phyloP scores from a whole-genome alignment of 371 early-diverging fungal species.

The Mortierella sp. region DNA sequence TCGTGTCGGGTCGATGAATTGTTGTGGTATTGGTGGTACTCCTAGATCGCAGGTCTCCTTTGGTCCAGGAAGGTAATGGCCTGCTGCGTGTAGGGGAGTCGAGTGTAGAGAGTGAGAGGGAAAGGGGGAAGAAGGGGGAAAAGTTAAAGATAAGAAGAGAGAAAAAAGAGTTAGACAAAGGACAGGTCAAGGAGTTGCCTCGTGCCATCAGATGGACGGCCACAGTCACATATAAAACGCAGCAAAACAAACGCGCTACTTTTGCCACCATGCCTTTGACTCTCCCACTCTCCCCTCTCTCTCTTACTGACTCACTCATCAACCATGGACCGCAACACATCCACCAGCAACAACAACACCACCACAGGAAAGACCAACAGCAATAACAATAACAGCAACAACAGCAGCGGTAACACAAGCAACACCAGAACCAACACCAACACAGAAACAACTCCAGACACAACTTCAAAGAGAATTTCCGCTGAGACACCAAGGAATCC shows the following conservation, averaged over 20 bases:
- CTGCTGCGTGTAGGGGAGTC: neutral
- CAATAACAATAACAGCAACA: neutral
- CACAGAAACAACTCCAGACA: neutral
- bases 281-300: neutral
- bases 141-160: neutral
- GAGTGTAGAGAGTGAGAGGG: constrained; percentile 4
- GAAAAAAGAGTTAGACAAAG: too few relatives aligned
- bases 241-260: neutral
- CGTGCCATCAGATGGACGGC: too few relatives aligned
- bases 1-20: too few relatives aligned
- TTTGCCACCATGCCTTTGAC: constrained; percentile 11
- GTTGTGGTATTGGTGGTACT: neutral
- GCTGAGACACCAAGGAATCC: neutral
- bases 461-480: neutral
- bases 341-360: neutral
- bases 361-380: neutral
- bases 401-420: neutral
- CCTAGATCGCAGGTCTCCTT: neutral
- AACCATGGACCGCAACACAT: constrained; percentile 17
- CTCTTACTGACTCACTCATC: neutral
- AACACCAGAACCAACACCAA: neutral
- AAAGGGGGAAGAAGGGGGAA: neutral
- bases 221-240: neutral
- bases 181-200: neutral
- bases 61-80: neutral